Evolutionary conservation across 345 rosid species (phyloP).

Genomic region (Citrus trifoliata): DNA sequence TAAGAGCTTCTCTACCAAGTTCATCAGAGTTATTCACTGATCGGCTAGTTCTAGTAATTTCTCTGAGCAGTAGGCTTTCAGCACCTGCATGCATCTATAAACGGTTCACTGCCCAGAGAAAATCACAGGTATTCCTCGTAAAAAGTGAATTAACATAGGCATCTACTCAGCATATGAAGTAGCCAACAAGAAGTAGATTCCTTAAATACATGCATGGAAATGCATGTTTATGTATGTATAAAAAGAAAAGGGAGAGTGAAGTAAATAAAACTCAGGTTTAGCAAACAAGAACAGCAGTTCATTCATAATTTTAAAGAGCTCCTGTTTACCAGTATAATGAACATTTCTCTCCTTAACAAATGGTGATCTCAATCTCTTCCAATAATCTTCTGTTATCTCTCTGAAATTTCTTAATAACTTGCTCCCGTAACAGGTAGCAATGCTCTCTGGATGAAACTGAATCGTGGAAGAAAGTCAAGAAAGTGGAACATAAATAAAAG

Average conservation of each 20-base stretch:
- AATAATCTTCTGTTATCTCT: slow-evolving; percentile 68
- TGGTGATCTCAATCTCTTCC: slow-evolving; percentile 46
- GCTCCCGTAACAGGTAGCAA: slow-evolving; percentile 80
- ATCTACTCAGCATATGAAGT: background rate
- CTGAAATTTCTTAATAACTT: slow-evolving; percentile 76
- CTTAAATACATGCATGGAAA: background rate
- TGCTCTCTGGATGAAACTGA: slow-evolving; percentile 97
- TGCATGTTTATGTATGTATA: background rate
- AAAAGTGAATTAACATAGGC: background rate
- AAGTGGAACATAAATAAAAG: background rate
- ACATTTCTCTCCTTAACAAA: slow-evolving; percentile 31
- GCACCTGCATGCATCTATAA: slow-evolving; percentile 80
- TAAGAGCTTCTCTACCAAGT: slow-evolving; percentile 27
- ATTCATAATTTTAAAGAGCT: slow-evolving; percentile 15
- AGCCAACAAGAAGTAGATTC: background rate
- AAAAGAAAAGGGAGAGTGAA: background rate
- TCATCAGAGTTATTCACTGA: slow-evolving; percentile 26
- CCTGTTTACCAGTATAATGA: slow-evolving; percentile 47
- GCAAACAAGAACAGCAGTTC: background rate
- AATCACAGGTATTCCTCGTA: slow-evolving; percentile 10
- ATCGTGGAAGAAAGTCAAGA: slow-evolving; percentile 24
- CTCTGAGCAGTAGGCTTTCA: slow-evolving; percentile 36
- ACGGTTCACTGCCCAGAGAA: slow-evolving; percentile 60
- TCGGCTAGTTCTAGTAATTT: slow-evolving; percentile 36
- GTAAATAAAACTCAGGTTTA: background rate